Evolutionary conservation across 768 basidiomycete genomes (phyloP).

Genomic region (Lentinula guzmanii): DNA sequence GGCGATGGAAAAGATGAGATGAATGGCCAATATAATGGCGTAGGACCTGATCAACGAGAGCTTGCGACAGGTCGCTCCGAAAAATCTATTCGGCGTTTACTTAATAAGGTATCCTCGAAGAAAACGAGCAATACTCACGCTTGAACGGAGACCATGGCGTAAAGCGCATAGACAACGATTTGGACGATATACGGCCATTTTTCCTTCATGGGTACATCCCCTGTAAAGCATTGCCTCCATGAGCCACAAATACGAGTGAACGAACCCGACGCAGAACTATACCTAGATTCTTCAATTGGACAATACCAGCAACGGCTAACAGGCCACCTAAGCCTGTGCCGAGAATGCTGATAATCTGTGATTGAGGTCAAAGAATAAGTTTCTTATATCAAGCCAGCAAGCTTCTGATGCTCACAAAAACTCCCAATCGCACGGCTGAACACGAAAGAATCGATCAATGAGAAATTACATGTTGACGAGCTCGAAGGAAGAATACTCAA

Average conservation of each 20-base stretch:
- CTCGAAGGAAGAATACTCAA: not conserved
- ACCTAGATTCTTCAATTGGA: conserved; percentile 27
- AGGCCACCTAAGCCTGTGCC: conserved; percentile 37
- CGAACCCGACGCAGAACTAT: not conserved
- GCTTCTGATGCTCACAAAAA: conserved; percentile 27
- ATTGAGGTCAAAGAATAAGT: not conserved
- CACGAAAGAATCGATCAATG: not conserved
- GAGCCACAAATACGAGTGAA: not conserved
- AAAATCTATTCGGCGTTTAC: conserved; percentile 22
- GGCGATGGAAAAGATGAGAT: conserved; percentile 39
- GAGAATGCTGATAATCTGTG: conserved; percentile 35
- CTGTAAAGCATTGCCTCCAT: not conserved
- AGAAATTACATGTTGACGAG: not conserved
- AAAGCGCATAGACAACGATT: conserved; percentile 33
- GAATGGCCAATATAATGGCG: conserved; percentile 32
- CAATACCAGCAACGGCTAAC: conserved; percentile 32
- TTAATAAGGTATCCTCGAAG: not conserved
- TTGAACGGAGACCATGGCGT: conserved; percentile 37
- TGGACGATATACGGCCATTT: conserved; percentile 36
- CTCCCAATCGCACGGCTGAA: conserved; percentile 39
- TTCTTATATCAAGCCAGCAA: not conserved
- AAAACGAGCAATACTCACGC: conserved; percentile 26
- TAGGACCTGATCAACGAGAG: conserved; percentile 36
- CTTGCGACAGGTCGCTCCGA: conserved; percentile 36
- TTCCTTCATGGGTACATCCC: conserved; percentile 12